These are phyloP conservation scores for Hypocreales sp. DNA, from an alignment of 2,329 filamentous ascomycete genomes.

Conservation along the genomic window DNA sequence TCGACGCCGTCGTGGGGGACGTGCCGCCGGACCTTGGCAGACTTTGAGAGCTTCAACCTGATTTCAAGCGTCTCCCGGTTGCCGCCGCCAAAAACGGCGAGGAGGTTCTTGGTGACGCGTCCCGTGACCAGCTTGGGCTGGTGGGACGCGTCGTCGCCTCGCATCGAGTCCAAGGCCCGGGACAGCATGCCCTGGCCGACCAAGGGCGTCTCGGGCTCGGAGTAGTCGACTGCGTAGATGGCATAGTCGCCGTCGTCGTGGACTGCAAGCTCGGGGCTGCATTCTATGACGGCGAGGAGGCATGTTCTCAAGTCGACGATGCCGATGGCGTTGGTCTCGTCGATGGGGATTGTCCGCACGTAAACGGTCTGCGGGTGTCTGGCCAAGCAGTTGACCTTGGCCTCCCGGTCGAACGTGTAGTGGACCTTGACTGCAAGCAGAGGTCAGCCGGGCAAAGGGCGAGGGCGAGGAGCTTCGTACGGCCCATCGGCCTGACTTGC, in stretches of 20 bases:
- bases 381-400: conserved; percentile 78
- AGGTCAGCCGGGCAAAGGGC: conserved; percentile 7
- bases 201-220: conserved; percentile 81
- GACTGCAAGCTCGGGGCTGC: conserved; percentile 67
- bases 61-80: conserved; percentile 85
- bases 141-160: conserved; percentile 25
- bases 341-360: conserved; percentile 66
- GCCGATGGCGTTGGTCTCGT: conserved; percentile 69
- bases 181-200: conserved; percentile 95
- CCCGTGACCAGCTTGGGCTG: conserved; percentile 70
- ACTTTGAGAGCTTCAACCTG: conserved; percentile 69
- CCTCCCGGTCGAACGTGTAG: conserved; percentile 86
- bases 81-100: conserved; percentile 72
- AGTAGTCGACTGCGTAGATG: conserved; percentile 95
- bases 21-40: conserved; percentile 39
- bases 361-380: conserved; percentile 66
- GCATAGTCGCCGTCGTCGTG: conserved; percentile 71
- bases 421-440: conserved; percentile 68
- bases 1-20: conserved; percentile 11
- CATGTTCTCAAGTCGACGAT: conserved; percentile 78
- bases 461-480: conserved; percentile 30
- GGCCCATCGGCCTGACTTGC: conserved; percentile 48
- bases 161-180: conserved; percentile 46
- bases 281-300: conserved; percentile 60
- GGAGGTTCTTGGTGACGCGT: conserved; percentile 71